Conservation (phyloP, 371 early-diverging fungal genomes). For the Synchytrium microbalum region DNA sequence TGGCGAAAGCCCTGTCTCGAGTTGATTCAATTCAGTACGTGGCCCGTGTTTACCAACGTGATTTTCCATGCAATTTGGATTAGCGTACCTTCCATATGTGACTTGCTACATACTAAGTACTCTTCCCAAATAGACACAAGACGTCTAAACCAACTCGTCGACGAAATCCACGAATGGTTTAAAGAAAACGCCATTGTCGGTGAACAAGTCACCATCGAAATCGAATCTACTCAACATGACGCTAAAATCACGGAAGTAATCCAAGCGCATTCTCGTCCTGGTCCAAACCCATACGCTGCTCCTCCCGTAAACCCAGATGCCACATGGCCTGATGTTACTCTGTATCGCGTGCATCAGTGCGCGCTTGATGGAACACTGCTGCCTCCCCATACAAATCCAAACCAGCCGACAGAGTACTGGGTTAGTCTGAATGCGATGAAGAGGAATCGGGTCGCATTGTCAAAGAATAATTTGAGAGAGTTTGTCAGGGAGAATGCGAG, state of each 20-base stretch:
- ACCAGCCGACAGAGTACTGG: not conserved
- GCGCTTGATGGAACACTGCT: slow-evolving; percentile 6
- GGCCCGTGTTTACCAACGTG: not conserved
- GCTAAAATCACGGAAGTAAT: slow-evolving; percentile 17
- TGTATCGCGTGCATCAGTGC: slow-evolving; percentile 9
- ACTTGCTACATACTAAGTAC: not conserved
- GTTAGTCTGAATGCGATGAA: slow-evolving; percentile 8
- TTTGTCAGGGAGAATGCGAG: slow-evolving; percentile 58
- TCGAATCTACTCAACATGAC: slow-evolving; percentile 10
- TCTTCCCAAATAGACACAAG: slow-evolving; percentile 8
- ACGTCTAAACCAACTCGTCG: slow-evolving; percentile 16
- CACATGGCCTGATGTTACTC: not conserved
- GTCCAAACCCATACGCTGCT: slow-evolving; percentile 1
- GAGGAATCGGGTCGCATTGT: slow-evolving; percentile 58
- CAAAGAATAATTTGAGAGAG: slow-evolving; percentile 60
- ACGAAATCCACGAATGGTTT: slow-evolving; percentile 26
- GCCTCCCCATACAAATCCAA: not conserved
- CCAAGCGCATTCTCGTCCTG: not conserved
- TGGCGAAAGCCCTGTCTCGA: slow-evolving; percentile 56
- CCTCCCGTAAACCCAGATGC: slow-evolving; percentile 1
- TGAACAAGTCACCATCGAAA: slow-evolving; percentile 21
- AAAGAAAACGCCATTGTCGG: slow-evolving; percentile 13
- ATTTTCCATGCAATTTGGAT: no score
- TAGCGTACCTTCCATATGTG: not conserved
- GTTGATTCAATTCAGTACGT: slow-evolving; percentile 59